Percentiles rank a stretch among this genome's conserved stretches.
Evolutionary conservation across 768 basidiomycete species (phyloP).

Genomic region (Trametes punicea): DNA sequence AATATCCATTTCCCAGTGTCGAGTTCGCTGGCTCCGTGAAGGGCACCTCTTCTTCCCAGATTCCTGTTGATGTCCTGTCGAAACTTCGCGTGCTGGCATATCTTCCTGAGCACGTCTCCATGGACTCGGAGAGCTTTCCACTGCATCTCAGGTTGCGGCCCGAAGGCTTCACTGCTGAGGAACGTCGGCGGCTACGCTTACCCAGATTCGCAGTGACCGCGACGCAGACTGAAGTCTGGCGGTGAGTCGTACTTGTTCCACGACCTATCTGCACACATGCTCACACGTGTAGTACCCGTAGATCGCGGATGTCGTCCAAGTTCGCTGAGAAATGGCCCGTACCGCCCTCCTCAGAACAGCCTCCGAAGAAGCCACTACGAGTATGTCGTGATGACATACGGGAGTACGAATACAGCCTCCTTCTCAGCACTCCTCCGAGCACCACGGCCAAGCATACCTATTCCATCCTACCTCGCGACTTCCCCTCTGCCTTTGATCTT

Average conservation of each 20-base stretch:
- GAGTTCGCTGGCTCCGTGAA: conserved; percentile 21
- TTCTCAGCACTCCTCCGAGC: conserved; percentile 16
- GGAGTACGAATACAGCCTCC: conserved; percentile 47
- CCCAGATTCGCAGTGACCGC: conserved; percentile 54
- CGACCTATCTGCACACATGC: background rate
- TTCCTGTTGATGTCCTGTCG: conserved; percentile 53
- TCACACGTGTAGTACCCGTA: conserved; percentile 23
- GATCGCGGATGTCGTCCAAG: conserved; percentile 39
- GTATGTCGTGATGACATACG: conserved; percentile 47
- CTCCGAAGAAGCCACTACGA: conserved; percentile 58
- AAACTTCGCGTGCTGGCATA: conserved; percentile 64
- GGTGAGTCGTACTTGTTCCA: conserved; percentile 41
- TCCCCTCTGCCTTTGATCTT: conserved; percentile 45
- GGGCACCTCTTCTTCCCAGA: conserved; percentile 24
- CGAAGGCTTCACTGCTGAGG: conserved; percentile 42
- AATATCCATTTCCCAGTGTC: conserved; percentile 37
- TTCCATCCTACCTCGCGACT: conserved; percentile 48
- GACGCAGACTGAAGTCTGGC: conserved; percentile 61
- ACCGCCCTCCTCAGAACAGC: conserved; percentile 54
- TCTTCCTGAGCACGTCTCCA: conserved; percentile 51
- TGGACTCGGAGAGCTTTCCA: conserved; percentile 47
- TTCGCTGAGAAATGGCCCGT: conserved; percentile 51
- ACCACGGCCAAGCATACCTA: conserved; percentile 40
- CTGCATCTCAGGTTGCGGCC: conserved; percentile 61
- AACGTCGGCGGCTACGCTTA: conserved; percentile 56